These are phyloP conservation scores for Acer campestre DNA, from an alignment of 345 rosid species.

Conservation along the genomic window DNA sequence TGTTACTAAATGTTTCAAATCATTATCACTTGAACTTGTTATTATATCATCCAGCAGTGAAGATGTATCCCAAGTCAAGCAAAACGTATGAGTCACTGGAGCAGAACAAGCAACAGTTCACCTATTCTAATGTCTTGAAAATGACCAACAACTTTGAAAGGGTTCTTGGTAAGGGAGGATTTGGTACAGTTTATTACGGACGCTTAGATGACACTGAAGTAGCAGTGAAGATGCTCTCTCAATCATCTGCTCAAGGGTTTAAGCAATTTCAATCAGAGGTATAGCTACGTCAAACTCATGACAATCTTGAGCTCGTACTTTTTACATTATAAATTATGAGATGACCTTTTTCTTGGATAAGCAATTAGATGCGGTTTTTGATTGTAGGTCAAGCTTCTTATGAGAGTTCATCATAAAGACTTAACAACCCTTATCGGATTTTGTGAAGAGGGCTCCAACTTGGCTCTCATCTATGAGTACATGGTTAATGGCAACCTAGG, in stretches of 20 bases:
- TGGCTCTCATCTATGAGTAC: slow-evolving; percentile 39
- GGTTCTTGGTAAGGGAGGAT: slow-evolving; percentile 16
- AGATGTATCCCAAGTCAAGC: not conserved
- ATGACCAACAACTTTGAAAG: slow-evolving; percentile 12
- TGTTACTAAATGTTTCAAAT: no score
- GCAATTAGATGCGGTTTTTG: not conserved
- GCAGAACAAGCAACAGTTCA: slow-evolving; percentile 17
- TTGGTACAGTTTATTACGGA: slow-evolving; percentile 52
- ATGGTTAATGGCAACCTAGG: slow-evolving; percentile 37
- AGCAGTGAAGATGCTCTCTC: slow-evolving; percentile 58
- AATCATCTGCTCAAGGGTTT: slow-evolving; percentile 45
- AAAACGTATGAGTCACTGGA: not conserved
- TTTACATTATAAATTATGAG: not conserved
- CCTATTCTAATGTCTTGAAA: slow-evolving; percentile 29
- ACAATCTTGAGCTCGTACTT: not conserved
- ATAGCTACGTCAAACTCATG: not conserved
- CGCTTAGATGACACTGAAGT: slow-evolving; percentile 31
- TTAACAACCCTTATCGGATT: slow-evolving; percentile 47
- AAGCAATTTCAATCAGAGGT: slow-evolving; percentile 61
- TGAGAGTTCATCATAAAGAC: slow-evolving; percentile 63
- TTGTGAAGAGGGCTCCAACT: slow-evolving; percentile 31
- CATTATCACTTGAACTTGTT: not conserved
- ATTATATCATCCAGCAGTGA: not conserved
- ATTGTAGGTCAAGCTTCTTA: slow-evolving; percentile 48
- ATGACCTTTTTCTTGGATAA: not conserved